Percentiles rank a stretch among this genome's conserved stretches.
These are phyloP conservation scores for Suillus paluster DNA, from an alignment of 768 basidiomycete genomes.

Conservation along the genomic window DNA sequence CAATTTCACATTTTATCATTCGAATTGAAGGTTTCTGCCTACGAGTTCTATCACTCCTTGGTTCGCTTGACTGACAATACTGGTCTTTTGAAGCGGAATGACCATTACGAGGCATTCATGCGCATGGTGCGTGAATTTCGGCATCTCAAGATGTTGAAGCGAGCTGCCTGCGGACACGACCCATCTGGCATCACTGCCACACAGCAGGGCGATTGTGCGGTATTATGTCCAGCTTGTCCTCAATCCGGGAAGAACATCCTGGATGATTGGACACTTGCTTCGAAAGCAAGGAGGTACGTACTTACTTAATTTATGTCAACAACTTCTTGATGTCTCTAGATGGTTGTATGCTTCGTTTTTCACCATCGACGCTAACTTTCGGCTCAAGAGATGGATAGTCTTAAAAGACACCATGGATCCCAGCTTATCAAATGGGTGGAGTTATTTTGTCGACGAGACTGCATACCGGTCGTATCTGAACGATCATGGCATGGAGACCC, in stretches of 20 bases:
- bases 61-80: slow-evolving; percentile 21
- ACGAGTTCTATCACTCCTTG: slow-evolving; percentile 25
- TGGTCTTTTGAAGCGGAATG: slow-evolving; percentile 1
- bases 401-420: slow-evolving; percentile 20
- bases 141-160: neutral
- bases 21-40: slow-evolving; percentile 27
- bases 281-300: neutral
- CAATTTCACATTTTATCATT: slow-evolving; percentile 22
- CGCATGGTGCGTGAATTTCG: slow-evolving; percentile 1
- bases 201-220: slow-evolving; percentile 23
- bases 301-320: neutral
- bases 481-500: slow-evolving; percentile 7
- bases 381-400: slow-evolving; percentile 22
- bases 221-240: slow-evolving; percentile 32
- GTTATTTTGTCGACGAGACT: slow-evolving; percentile 25
- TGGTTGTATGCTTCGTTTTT: slow-evolving; percentile 24
- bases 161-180: slow-evolving; percentile 24
- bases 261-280: slow-evolving; percentile 17
- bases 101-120: slow-evolving; percentile 13
- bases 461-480: slow-evolving; percentile 24
- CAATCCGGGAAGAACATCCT: slow-evolving; percentile 28
- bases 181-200: slow-evolving; percentile 23
- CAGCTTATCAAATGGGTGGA: slow-evolving; percentile 21
- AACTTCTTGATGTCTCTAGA: slow-evolving; percentile 2
- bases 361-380: slow-evolving; percentile 33